Evolutionary conservation across 495 filamentous ascomycete species (phyloP), one percentile per base, ranked within the genome.

Genomic region (Immersiella caudata): DNA sequence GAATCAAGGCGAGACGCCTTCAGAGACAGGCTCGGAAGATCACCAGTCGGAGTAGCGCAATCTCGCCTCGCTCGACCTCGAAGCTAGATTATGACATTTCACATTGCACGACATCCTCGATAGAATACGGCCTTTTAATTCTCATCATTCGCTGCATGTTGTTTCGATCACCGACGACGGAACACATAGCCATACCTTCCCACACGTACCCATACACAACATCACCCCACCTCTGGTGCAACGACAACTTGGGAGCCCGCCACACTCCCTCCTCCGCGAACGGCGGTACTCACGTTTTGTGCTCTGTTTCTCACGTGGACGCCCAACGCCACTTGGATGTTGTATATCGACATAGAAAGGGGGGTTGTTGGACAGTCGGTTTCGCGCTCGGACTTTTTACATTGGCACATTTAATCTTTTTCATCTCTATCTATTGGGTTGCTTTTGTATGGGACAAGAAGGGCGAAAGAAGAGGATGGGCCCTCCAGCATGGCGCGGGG

Each of bases 1-100:
- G 78, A 67, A 56, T 29, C 67, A 71, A 22, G 91, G 89, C 76
- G 93, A 97, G 60, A 78, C 81, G 24, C 81, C 78, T 26, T 86
- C 83, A 46, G 85, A 83, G 59, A 80, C 81, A 22, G 81, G 80
- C 64, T 84, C 81, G 16, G 82, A 83, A 62, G 80, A 80, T 29
- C 80, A 84, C 70, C 78, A 84, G 52, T 83, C 81, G 25, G 79
- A 81, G 60, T 82, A 74, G 62, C 2, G 2, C 25, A 35, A 35
- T 54, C 36, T 20, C 8, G 29, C 66, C 49, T 9, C 63, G 25
- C n/a, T n/a, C 49, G 46, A 62, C 52, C 57, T n/a, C 16, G 21
- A 71, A 63, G 60, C 62, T 33, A 64, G 51, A 60, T 40, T 22
- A 35, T 35, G 58, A n/a, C 27, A 9, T 36, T 49, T 35, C 26